phyloP scores from a whole-genome alignment of 257 asterid species.

The Lavandula angustifolia region DNA sequence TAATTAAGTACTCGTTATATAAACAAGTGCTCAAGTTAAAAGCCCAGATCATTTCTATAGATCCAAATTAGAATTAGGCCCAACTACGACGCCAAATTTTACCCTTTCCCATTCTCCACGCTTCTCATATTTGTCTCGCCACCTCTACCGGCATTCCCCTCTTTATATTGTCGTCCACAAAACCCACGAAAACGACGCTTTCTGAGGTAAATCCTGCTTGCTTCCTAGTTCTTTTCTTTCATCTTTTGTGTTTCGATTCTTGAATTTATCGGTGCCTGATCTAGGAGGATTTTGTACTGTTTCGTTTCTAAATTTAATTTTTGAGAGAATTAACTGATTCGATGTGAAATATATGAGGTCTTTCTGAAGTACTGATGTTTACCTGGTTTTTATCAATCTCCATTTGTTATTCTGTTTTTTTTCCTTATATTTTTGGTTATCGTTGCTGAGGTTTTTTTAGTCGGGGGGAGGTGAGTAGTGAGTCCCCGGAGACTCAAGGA shows the following conservation, averaged over 20 bases:
- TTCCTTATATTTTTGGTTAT: neutral
- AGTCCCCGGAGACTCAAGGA: too few relatives aligned
- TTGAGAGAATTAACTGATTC: neutral
- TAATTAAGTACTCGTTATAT: too few relatives aligned
- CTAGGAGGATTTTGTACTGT: neutral
- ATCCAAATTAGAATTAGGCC: too few relatives aligned
- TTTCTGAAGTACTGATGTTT: neutral
- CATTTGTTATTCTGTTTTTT: neutral
- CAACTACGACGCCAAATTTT: too few relatives aligned
- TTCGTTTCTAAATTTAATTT: neutral
- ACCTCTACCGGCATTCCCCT: constrained; percentile 18
- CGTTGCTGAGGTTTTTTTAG: neutral
- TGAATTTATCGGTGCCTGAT: neutral
- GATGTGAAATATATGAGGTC: neutral
- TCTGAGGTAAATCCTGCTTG: constrained; percentile 15
- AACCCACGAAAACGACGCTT: neutral
- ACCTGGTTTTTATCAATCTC: neutral
- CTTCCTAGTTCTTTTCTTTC: neutral
- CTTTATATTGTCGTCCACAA: constrained; percentile 13
- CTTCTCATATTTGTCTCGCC: neutral
- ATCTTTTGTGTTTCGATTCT: neutral
- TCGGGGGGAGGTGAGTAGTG: too few relatives aligned
- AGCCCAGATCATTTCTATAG: too few relatives aligned
- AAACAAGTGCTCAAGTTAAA: too few relatives aligned
- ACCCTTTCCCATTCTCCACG: neutral